Evolutionary conservation across 1,284 basidiomycete species (phyloP), one percentile per base, ranked within the genome.

Genomic region (Thelephora terrestris): DNA sequence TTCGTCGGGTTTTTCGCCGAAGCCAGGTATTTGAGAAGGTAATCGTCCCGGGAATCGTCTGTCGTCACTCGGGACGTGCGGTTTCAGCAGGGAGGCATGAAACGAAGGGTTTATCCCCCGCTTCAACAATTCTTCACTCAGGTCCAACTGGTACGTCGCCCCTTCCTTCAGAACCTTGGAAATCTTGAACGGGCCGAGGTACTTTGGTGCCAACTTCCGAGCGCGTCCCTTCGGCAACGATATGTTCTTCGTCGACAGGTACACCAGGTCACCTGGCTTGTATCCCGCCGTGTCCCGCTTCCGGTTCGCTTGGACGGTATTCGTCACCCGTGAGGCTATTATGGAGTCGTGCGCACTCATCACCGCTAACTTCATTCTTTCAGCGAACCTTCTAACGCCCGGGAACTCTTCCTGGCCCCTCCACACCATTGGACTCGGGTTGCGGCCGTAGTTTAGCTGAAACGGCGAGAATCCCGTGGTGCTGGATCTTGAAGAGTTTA

Each of bases 381-480:
- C 27, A 6, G 49, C 56, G 44, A 60, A 63, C 3, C 18, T 39
- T 1, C 37, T 35, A 0, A 60, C 54, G 0, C 60, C 58, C 2
- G 52, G 50, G 35, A 52, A 58, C 24, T 54, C 53, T 3, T 35
- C 34, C 5, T 44, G 27, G 16, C 7, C 44, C 0, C 34, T 14
- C 46, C 53, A 48, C 4, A 53, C 32, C 12, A 57, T 20, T 1
- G 48, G 29, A 2, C 45, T 4, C 7, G 51, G 54, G 25, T 49
- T 34, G 17, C 45, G 16, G 3, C 59, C 57, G 20, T 49, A 48
- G n/a, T 53, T 57, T 0, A 64, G 46, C n/a, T 60, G 50, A 46
- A 64, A 64, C 2, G 64, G 64, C 20, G 61, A 39, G 35, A 50
- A 67, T 67, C 50, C 69, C 64, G 10, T 1, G 67, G 67, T 18